Evolutionary conservation across 1,284 basidiomycete species (phyloP).

Genomic region (Naganishia sp.): DNA sequence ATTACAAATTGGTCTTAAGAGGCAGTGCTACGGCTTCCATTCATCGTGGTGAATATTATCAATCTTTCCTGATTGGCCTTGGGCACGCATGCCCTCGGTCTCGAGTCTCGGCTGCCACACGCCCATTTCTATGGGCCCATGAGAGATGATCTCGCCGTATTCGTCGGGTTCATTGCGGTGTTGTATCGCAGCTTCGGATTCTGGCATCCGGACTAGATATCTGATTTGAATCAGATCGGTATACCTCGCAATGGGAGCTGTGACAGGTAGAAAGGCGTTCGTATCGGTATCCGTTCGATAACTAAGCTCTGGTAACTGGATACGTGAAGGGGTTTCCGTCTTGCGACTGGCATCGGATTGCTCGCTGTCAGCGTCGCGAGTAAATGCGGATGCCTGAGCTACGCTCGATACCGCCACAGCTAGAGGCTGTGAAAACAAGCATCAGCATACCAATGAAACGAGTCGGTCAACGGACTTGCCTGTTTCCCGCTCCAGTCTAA

Average conservation of each 20-base stretch:
- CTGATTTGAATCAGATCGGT: conserved; percentile 9
- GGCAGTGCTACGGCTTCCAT: not conserved
- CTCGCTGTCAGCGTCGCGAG: not conserved
- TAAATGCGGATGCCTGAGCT: not conserved
- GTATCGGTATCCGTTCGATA: not conserved
- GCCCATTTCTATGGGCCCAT: conserved; percentile 19
- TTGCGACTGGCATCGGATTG: not conserved
- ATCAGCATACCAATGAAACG: too few relatives aligned
- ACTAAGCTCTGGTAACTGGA: not conserved
- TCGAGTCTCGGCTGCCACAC: conserved; percentile 15
- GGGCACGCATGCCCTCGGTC: too few relatives aligned
- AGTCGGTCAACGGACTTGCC: not conserved
- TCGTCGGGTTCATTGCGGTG: conserved; percentile 19
- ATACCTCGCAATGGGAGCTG: too few relatives aligned
- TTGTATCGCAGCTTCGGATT: conserved; percentile 17
- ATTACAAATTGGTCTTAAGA: not conserved
- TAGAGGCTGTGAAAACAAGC: conserved; percentile 1
- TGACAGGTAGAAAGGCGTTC: too few relatives aligned
- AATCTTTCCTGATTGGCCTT: not conserved
- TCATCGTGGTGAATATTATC: not conserved
- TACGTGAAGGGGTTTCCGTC: not conserved
- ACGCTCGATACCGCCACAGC: not conserved
- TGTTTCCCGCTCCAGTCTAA: conserved; percentile 12
- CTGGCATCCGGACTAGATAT: conserved; percentile 25
- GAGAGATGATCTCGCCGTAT: conserved; percentile 24